Base-by-base conservation (phyloP, 192 early-diverging fungal genomes). In the Fimicolochytrium jonesii region DNA sequence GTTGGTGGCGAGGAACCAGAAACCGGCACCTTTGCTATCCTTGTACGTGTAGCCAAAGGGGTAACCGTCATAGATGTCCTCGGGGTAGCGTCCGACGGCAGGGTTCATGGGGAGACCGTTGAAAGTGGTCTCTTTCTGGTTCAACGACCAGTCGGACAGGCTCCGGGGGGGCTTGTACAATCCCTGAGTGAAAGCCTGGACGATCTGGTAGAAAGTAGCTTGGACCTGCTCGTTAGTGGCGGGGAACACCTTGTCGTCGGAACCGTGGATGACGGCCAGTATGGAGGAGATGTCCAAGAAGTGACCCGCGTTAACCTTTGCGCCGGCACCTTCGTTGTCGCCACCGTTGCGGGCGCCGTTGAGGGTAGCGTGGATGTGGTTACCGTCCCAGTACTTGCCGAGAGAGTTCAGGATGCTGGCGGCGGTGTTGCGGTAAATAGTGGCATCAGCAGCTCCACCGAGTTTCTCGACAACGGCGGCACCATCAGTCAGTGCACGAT, bases 31-130 rank as follows among this genome's bases (percentile, higher is more conserved):
- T n/a, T 4, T 20, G 3, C n/a, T 18, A 9, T 6, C 25, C 42
- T 22, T 32, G 37, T 39, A 39, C 20, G 70, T 64, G 37, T 7
- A 39, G 7, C 37, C 37, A n/a, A n/a, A n/a, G 4, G 48, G 3
- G 26, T 50, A 50, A 25, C 88, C 88, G 50, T 90, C 66, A 42
- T 92, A 92, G 22, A 74, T 71, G 71, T 92, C 90, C 61, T 86
- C 90, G 3, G 78, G 74, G 57, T 92, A 92, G 23, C 90, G 59
- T 15, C 88, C 90, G 29, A 86, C 72, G 0, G 82, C 86, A n/a
- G 70, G 74, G n/a, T 74, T 85, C 17, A 73, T 17, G 17, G 37
- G 37, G 37, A 7, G 37, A 7, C 37, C 37, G 37, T 39, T 39
- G 37, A 39, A 17, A 17, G 48, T 22, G 33, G 7, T n/a, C 55